Conservation (phyloP, 129 eudicot species). For the Kitagawia praeruptora region DNA sequence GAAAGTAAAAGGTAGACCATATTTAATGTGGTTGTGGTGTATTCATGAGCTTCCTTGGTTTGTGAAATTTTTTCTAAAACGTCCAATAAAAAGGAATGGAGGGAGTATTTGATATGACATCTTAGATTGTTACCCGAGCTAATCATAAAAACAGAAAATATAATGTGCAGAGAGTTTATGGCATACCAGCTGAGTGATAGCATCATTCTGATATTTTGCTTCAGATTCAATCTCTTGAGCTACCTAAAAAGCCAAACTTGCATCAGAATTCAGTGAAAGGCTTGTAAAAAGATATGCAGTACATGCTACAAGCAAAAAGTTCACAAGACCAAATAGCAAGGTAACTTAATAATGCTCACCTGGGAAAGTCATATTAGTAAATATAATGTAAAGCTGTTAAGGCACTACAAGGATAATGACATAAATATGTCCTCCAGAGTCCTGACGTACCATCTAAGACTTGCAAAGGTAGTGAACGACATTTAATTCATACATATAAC, state of each 20-base stretch:
- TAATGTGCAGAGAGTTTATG: conserved; percentile 10
- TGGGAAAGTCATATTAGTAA: neutral
- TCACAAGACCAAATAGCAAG: neutral
- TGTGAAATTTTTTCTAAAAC: too few relatives aligned
- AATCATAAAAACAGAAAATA: neutral
- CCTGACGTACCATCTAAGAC: neutral
- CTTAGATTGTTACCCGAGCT: neutral
- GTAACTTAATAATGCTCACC: neutral
- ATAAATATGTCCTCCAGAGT: neutral
- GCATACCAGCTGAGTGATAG: conserved; percentile 79
- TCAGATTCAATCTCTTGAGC: conserved; percentile 89
- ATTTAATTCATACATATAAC: neutral
- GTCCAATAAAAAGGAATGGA: too few relatives aligned
- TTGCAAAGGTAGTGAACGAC: neutral
- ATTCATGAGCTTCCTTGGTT: too few relatives aligned
- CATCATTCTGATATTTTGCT: conserved; percentile 83
- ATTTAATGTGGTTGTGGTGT: too few relatives aligned
- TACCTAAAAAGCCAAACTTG: conserved; percentile 41
- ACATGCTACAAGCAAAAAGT: neutral
- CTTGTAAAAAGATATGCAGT: neutral
- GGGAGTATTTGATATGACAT: neutral
- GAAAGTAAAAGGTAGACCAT: too few relatives aligned
- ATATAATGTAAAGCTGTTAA: neutral
- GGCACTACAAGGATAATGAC: neutral
- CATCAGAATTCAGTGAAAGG: neutral